These are phyloP conservation scores for Peronospora farinosa DNA, from an alignment of 352 stramenopile genomes.

Conservation along the genomic window DNA sequence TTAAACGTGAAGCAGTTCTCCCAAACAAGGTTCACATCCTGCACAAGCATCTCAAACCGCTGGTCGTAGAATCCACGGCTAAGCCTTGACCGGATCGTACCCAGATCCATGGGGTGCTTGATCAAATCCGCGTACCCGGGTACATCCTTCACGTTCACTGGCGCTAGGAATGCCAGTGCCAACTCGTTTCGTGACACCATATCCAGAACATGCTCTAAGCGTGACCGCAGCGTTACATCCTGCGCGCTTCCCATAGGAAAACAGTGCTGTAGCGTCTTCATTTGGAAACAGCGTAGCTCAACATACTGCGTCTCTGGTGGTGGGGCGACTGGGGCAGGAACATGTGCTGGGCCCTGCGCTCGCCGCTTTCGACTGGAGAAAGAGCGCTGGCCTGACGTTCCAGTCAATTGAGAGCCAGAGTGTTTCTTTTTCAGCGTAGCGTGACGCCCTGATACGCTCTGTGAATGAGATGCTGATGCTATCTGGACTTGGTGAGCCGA, in stretches of 20 bases:
- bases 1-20: conserved; percentile 85
- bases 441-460: conserved; percentile 34
- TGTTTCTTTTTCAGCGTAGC: conserved; percentile 49
- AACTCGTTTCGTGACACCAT: conserved; percentile 63
- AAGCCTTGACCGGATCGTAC: conserved; percentile 83
- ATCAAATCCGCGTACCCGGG: conserved; percentile 67
- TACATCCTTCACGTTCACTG: conserved; percentile 62
- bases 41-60: conserved; percentile 44
- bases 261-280: conserved; percentile 29
- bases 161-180: conserved; percentile 54
- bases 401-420: conserved; percentile 16
- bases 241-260: conserved; percentile 21
- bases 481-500: conserved; percentile 12
- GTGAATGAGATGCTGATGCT: conserved; percentile 22
- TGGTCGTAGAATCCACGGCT: conserved; percentile 52
- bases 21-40: conserved; percentile 75
- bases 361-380: conserved; percentile 43
- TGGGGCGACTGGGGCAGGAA: conserved; percentile 3
- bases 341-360: conserved; percentile 12
- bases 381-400: conserved; percentile 23
- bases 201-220: conserved; percentile 57
- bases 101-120: conserved; percentile 88
- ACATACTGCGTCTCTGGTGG: conserved; percentile 32
- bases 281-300: conserved; percentile 54
- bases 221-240: conserved; percentile 46